Evolutionary conservation across 352 stramenopile genomes (phyloP), one percentile per base, ranked within the genome.

Genomic region (Aphanomyces stellatus): DNA sequence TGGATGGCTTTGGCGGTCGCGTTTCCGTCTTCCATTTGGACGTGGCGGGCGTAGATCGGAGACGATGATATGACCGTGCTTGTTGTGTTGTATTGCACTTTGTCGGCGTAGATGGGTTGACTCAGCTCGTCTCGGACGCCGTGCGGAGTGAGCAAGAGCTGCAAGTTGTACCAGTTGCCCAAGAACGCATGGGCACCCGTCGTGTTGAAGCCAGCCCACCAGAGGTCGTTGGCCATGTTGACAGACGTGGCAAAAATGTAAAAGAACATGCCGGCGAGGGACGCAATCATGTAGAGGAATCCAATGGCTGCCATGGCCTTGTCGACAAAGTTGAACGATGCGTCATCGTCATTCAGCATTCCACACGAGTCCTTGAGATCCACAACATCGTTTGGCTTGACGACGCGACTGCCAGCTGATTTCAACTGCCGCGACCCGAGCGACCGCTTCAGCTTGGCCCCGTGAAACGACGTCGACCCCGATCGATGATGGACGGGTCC

Each of bases 201-300:
- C 3, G 13, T 25, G 40, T 62, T 62, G 40, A 62, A 62, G n/a
- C 53, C 53, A 4, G 25, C 31, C 53, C 53, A 62, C 10, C 53
- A 17, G n/a, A 48, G 48, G 53, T 62, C 53, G 40, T 62, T 62
- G 22, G 40, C 22, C n/a, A 62, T 28, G 22, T 40, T 40, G 19
- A 4, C 30, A 19, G 48, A 30, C n/a, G 53, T 28, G 19, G 33
- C 40, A 5, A 22, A 22, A 8, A 62, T 17, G 19, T 62, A 62
- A 19, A 28, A 8, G 19, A 62, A 19, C 13, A 40, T 62, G 40
- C 53, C 33, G 17, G 53, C 24, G 40, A 62, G 53, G 27, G 55
- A 43, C 8, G 22, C 15, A 51, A 63, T 19, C 17, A 63, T 24
- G 41, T 63, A 63, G 41, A 48, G 1, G 24, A 63, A 51, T 2